A percentile compares a stretch with the other conserved stretches of the same genome.
phyloP scores from a whole-genome alignment of 768 basidiomycete species.

The Tubosaeta sp. region DNA sequence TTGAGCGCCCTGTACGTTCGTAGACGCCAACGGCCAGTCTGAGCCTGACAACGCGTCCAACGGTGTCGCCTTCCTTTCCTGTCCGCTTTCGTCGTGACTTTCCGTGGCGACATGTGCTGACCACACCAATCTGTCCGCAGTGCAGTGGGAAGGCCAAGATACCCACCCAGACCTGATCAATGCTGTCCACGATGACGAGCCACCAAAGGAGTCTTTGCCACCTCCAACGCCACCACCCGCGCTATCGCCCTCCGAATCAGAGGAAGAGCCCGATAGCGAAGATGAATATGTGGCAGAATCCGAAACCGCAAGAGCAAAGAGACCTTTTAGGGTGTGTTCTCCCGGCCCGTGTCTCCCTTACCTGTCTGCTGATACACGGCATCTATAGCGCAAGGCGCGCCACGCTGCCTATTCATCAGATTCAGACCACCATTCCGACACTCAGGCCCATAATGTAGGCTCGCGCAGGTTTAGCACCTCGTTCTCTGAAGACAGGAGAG shows the following conservation, averaged over 20 bases:
- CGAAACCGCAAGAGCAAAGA: constrained; percentile 31
- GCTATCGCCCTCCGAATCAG: constrained; percentile 41
- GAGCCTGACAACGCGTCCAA: constrained; percentile 5
- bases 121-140: constrained; percentile 38
- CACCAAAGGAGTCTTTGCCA: constrained; percentile 12
- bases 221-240: constrained; percentile 30
- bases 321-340: constrained; percentile 42
- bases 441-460: constrained; percentile 10
- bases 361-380: constrained; percentile 10
- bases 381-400: constrained; percentile 41
- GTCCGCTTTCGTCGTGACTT: constrained; percentile 14
- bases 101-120: constrained; percentile 24
- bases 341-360: constrained; percentile 4
- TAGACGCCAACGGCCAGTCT: constrained; percentile 22
- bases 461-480: constrained; percentile 14
- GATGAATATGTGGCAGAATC: constrained; percentile 66
- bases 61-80: constrained; percentile 5
- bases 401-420: constrained; percentile 39
- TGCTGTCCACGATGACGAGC: constrained; percentile 17
- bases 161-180: constrained; percentile 45
- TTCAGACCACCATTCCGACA: constrained; percentile 38
- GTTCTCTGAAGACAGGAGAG: constrained; percentile 18
- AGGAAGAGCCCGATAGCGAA: constrained; percentile 50
- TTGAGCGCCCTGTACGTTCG: constrained; percentile 25
- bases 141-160: constrained; percentile 69